Evolutionary conservation across 2,329 filamentous ascomycete species (phyloP).

Genomic region (Trichophyton simii): DNA sequence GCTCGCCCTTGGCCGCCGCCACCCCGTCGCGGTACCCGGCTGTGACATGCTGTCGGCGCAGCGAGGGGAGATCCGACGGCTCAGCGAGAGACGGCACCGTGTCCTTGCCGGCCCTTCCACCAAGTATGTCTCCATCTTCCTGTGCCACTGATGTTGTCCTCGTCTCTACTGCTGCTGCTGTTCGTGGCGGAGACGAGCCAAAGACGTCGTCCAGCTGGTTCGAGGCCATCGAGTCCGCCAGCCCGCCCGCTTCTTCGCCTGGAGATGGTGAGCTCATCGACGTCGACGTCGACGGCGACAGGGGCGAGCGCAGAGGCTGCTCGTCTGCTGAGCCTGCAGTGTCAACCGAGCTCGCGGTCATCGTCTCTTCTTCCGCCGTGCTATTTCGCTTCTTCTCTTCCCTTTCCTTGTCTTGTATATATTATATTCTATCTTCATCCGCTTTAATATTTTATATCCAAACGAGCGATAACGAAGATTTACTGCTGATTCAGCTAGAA

Average conservation of each 20-base stretch:
- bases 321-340: not conserved
- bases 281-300: not conserved
- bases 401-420: not conserved
- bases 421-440: too few relatives aligned
- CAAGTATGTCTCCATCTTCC: too few relatives aligned
- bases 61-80: conserved; percentile 58
- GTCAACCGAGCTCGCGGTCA: not conserved
- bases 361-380: not conserved
- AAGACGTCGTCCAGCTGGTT: conserved; percentile 29
- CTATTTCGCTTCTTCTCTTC: not conserved
- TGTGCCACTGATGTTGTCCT: too few relatives aligned
- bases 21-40: conserved; percentile 87
- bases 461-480: too few relatives aligned
- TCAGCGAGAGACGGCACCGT: conserved; percentile 17
- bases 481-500: not conserved
- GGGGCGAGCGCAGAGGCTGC: not conserved
- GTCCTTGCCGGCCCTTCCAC: not conserved
- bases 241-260: not conserved
- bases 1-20: conserved; percentile 57
- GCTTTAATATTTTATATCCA: too few relatives aligned
- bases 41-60: conserved; percentile 65
- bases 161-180: not conserved
- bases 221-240: too few relatives aligned
- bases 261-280: not conserved
- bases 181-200: conserved; percentile 25